Evolutionary conservation across 1,139 yeast species (phyloP).

Genomic region (Suhomyces choctaworum): DNA sequence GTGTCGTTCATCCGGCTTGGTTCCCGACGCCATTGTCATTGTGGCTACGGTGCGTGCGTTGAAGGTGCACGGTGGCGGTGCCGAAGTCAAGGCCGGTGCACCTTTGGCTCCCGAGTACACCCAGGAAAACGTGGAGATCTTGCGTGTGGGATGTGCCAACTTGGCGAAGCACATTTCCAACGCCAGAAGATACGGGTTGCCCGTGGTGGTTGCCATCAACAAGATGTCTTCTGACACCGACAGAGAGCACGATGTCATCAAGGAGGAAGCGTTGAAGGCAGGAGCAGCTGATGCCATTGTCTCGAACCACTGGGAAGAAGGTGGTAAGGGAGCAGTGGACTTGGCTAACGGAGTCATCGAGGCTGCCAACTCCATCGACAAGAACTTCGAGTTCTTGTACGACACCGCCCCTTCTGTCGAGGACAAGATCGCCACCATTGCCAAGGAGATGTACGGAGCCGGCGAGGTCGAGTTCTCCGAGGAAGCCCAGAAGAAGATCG

Average conservation of each 20-base stretch:
- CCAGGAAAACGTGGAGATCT: conserved; percentile 80
- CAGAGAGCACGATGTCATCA: conserved; percentile 81
- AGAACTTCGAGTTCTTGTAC: conserved; percentile 71
- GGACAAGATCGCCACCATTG: conserved; percentile 80
- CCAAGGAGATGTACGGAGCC: conserved; percentile 88
- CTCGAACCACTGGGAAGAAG: conserved; percentile 97
- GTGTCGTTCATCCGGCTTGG: conserved; percentile 88
- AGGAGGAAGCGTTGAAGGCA: conserved; percentile 82
- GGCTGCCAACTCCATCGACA: conserved; percentile 57
- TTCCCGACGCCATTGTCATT: conserved; percentile 89
- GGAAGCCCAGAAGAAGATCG: conserved; percentile 65
- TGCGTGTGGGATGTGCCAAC: conserved; percentile 83
- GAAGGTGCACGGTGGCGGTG: conserved; percentile 98
- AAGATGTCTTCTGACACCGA: conserved; percentile 83
- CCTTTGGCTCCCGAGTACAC: conserved; percentile 86
- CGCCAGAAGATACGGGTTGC: conserved; percentile 84
- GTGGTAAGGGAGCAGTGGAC: conserved; percentile 91
- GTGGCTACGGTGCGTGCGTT: conserved; percentile 98
- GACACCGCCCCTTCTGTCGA: conserved; percentile 67
- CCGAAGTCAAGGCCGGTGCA: conserved; percentile 95
- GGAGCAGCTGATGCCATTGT: conserved; percentile 95
- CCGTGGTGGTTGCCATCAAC: conserved; percentile 96
- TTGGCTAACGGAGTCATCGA: conserved; percentile 83
- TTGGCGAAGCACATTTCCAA: conserved; percentile 88
- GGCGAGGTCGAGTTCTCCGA: conserved; percentile 64